phyloP scores from a whole-genome alignment of 2,329 filamentous ascomycete species.

The Fusarium temperatum region DNA sequence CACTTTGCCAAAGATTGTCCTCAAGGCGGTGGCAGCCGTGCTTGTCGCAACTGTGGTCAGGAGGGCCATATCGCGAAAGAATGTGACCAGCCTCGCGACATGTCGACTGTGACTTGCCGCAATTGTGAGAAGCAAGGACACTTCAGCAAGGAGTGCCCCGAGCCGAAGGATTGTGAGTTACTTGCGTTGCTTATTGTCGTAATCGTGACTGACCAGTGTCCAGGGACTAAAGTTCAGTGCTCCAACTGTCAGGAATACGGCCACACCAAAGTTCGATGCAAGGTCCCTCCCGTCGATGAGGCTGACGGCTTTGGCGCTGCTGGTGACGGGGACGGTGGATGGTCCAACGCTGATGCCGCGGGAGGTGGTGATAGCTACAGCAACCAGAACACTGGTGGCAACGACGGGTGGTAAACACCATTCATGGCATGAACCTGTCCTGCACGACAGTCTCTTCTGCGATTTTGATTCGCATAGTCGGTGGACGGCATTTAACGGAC shows the following conservation, averaged over 20 bases:
- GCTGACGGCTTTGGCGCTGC: conserved; percentile 15
- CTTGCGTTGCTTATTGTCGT: neutral
- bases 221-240: conserved; percentile 53
- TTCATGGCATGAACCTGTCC: neutral
- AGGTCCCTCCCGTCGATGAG: conserved; percentile 41
- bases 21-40: conserved; percentile 63
- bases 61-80: conserved; percentile 67
- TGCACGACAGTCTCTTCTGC: neutral
- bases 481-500: neutral
- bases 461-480: neutral
- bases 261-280: conserved; percentile 53
- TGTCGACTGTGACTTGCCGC: conserved; percentile 64
- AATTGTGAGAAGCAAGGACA: conserved; percentile 70
- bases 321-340: conserved; percentile 9
- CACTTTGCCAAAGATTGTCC: conserved; percentile 73
- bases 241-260: conserved; percentile 51
- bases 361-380: conserved; percentile 1
- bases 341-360: conserved; percentile 4
- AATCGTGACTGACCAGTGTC: conserved; percentile 24
- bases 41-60: conserved; percentile 70
- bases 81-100: conserved; percentile 57
- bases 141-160: conserved; percentile 68
- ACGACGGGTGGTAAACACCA: conserved; percentile 29
- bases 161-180: conserved; percentile 57
- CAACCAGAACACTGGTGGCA: conserved; percentile 4